Evolutionary conservation across 192 early-diverging fungal genomes (phyloP).

Genomic region (Backusella mclennaniae): DNA sequence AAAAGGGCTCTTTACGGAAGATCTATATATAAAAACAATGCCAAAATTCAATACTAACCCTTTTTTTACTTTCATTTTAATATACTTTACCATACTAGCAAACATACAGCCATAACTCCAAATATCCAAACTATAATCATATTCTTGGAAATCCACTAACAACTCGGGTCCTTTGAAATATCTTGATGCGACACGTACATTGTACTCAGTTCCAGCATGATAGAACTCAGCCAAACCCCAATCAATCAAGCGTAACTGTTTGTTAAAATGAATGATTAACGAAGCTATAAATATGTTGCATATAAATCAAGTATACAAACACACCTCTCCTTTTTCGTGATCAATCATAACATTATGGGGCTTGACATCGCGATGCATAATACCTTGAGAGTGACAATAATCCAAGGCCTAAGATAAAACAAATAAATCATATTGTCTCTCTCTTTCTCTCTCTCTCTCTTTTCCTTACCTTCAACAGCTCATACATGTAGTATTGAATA

Average conservation of each 20-base stretch:
- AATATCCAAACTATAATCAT: slow-evolving; percentile 99
- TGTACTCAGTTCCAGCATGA: slow-evolving; percentile 95
- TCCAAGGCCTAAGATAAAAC: slow-evolving; percentile 74
- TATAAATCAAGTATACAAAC: background rate
- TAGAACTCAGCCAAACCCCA: slow-evolving; percentile 99
- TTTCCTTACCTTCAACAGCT: slow-evolving; percentile 80
- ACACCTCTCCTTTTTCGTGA: slow-evolving; percentile 84
- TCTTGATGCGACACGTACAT: slow-evolving; percentile 96
- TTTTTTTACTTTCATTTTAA: too few species aligned
- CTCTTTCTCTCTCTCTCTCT: background rate
- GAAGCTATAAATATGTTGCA: too few species aligned
- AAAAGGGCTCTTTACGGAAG: slow-evolving; percentile 99
- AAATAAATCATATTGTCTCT: background rate
- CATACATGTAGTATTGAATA: slow-evolving; percentile 95
- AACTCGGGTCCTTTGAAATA: slow-evolving; percentile 99
- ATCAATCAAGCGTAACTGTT: slow-evolving; percentile 90
- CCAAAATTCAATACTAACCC: too few species aligned
- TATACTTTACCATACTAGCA: slow-evolving; percentile 85
- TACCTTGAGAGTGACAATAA: slow-evolving; percentile 96
- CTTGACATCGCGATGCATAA: slow-evolving; percentile 99
- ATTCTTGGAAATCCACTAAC: slow-evolving; percentile 96
- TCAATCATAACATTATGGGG: slow-evolving; percentile 99
- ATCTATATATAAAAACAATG: slow-evolving; percentile 55
- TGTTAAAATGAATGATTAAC: too few species aligned
- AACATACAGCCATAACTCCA: slow-evolving; percentile 99